A percentile compares a stretch with the other conserved stretches of the same genome.
Evolutionary conservation across 1,284 basidiomycete species (phyloP).

Genomic region (Puccinia horiana): DNA sequence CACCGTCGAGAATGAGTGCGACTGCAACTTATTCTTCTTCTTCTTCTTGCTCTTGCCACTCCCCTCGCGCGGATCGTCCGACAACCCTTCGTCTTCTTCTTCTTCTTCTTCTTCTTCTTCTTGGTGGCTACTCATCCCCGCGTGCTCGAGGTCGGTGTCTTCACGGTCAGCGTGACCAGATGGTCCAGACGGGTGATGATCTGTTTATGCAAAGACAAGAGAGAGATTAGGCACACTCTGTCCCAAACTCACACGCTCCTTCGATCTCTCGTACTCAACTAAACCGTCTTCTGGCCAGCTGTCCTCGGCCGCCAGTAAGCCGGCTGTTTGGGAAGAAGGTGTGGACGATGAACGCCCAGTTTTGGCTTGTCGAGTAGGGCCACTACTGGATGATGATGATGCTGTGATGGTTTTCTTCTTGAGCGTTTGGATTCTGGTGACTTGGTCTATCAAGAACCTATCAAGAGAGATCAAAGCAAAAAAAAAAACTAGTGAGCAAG

Average conservation of each 20-base stretch:
- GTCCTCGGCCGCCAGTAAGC: constrained; percentile 31
- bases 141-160: too few species aligned
- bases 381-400: too few species aligned
- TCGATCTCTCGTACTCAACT: constrained; percentile 2
- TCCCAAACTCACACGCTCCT: not conserved
- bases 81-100: not conserved
- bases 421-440: constrained; percentile 57
- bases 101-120: not conserved
- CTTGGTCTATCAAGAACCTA: constrained; percentile 54
- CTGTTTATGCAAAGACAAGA: not conserved
- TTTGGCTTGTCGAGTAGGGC: constrained; percentile 51
- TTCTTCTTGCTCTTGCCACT: not conserved
- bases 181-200: not conserved
- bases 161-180: not conserved
- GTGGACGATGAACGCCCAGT: constrained; percentile 42
- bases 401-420: not conserved
- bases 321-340: constrained; percentile 15
- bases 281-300: constrained; percentile 34
- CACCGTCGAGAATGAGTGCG: constrained; percentile 69
- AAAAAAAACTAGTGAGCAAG: constrained; percentile 13
- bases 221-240: constrained; percentile 7
- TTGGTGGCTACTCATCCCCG: too few species aligned
- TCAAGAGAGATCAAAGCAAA: constrained; percentile 49
- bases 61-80: not conserved
- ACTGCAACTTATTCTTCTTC: not conserved